Conservation (phyloP, 805 yeast species). For the Candida arabinofermentans region DNA sequence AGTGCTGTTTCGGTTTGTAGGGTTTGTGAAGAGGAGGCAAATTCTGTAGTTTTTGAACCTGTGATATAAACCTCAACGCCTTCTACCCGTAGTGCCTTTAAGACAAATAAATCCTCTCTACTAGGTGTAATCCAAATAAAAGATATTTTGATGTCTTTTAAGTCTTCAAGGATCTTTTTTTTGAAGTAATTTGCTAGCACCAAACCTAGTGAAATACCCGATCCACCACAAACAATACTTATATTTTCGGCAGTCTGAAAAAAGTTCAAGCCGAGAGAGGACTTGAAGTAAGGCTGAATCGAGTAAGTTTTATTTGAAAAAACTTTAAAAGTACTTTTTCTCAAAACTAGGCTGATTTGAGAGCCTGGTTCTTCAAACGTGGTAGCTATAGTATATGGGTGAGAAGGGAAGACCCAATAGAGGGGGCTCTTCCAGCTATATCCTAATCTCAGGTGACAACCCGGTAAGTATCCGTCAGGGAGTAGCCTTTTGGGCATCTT, state of each 20-base stretch:
- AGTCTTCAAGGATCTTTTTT: slow-evolving; percentile 18
- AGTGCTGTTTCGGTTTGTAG: background rate
- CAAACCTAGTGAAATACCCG: slow-evolving; percentile 64
- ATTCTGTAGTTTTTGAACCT: background rate
- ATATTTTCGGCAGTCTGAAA: slow-evolving; percentile 48
- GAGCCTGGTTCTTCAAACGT: slow-evolving; percentile 25
- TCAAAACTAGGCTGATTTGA: slow-evolving; percentile 41
- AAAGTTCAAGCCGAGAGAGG: slow-evolving; percentile 42
- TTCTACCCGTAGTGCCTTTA: slow-evolving; percentile 34
- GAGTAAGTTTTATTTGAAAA: slow-evolving; percentile 33
- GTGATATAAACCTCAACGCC: slow-evolving; percentile 40
- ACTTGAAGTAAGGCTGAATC: slow-evolving; percentile 36
- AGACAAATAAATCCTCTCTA: slow-evolving; percentile 42
- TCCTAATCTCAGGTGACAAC: slow-evolving; percentile 55
- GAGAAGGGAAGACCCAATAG: slow-evolving; percentile 53
- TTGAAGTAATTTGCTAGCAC: slow-evolving; percentile 45
- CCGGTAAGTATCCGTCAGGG: slow-evolving; percentile 38
- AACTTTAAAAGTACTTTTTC: slow-evolving; percentile 36
- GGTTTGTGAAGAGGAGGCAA: too few relatives aligned
- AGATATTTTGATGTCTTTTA: slow-evolving; percentile 30
- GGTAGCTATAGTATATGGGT: slow-evolving; percentile 63
- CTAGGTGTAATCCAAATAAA: slow-evolving; percentile 54
- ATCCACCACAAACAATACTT: slow-evolving; percentile 63
- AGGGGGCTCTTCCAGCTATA: slow-evolving; percentile 34
- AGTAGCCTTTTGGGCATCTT: slow-evolving; percentile 20